Conservation (phyloP, 345 rosid genomes). For the Garcia nutans region DNA sequence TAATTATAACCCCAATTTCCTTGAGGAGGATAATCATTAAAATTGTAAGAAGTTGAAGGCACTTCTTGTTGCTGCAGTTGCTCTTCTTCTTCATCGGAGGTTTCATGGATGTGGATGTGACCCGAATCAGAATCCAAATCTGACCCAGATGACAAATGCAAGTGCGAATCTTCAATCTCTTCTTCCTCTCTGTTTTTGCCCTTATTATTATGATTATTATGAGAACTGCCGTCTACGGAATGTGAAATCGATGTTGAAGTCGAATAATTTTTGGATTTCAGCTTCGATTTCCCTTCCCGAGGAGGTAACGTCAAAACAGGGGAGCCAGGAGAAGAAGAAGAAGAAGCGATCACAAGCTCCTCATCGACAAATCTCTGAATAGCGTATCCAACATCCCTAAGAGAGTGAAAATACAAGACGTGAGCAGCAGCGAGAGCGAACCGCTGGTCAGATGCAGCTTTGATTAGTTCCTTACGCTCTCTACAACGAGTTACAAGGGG, state of each 20-base stretch:
- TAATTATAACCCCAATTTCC: conserved; percentile 16
- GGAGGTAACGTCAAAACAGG: conserved; percentile 86
- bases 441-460: conserved; percentile 69
- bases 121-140: conserved; percentile 52
- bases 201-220: conserved; percentile 18
- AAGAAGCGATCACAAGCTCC: conserved; percentile 56
- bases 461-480: conserved; percentile 67
- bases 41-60: conserved; percentile 21
- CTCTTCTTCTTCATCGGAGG: conserved; percentile 22
- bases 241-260: conserved; percentile 68
- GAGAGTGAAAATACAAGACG: conserved; percentile 64
- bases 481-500: conserved; percentile 72
- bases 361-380: conserved; percentile 77
- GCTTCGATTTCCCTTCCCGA: conserved; percentile 52
- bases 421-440: conserved; percentile 89
- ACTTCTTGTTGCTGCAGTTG: conserved; percentile 4
- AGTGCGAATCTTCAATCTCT: conserved; percentile 47
- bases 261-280: conserved; percentile 32
- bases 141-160: conserved; percentile 65
- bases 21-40: conserved; percentile 13
- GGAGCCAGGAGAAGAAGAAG: conserved; percentile 47
- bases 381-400: conserved; percentile 73
- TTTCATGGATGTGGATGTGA: conserved; percentile 50
- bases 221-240: conserved; percentile 22
- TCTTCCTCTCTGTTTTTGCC: conserved; percentile 31